Evolutionary conservation across 306 rosid species (phyloP).

Genomic region (Vigna nakashimae): DNA sequence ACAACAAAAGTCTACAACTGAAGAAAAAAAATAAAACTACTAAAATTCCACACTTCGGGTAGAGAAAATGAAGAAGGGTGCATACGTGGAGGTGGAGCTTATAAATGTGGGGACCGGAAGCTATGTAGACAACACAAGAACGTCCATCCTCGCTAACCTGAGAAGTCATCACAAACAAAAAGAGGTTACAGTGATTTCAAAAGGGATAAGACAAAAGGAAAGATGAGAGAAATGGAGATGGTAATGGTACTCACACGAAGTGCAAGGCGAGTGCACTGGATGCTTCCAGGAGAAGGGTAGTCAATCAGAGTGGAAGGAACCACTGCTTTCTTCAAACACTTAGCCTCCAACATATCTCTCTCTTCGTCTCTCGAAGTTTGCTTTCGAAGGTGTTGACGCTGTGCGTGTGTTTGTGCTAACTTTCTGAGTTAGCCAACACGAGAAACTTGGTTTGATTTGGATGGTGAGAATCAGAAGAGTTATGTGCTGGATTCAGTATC

Average conservation of each 20-base stretch:
- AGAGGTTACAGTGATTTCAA: background rate
- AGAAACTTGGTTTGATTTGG: background rate
- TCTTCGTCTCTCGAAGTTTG: background rate
- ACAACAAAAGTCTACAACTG: background rate
- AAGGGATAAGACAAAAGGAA: background rate
- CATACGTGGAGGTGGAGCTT: slow-evolving; percentile 80
- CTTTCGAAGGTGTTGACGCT: slow-evolving; percentile 16
- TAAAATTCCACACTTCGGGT: background rate
- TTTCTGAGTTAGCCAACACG: background rate
- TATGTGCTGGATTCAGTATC: no score
- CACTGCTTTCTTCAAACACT: slow-evolving; percentile 70
- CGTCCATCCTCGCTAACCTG: slow-evolving; percentile 58
- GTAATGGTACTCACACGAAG: slow-evolving; percentile 54
- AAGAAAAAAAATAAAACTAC: background rate
- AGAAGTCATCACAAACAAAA: background rate
- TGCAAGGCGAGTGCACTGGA: slow-evolving; percentile 89
- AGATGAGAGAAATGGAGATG: background rate
- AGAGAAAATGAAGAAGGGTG: background rate
- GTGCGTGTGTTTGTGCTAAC: background rate
- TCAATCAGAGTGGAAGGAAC: slow-evolving; percentile 71
- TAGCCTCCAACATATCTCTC: slow-evolving; percentile 60
- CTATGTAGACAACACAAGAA: slow-evolving; percentile 70
- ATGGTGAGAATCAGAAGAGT: no score
- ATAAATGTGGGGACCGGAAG: slow-evolving; percentile 75
- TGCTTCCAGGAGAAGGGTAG: slow-evolving; percentile 82